These are phyloP conservation scores for Solanum appendiculatum DNA, from an alignment of 257 asterid genomes.

Conservation along the genomic window DNA sequence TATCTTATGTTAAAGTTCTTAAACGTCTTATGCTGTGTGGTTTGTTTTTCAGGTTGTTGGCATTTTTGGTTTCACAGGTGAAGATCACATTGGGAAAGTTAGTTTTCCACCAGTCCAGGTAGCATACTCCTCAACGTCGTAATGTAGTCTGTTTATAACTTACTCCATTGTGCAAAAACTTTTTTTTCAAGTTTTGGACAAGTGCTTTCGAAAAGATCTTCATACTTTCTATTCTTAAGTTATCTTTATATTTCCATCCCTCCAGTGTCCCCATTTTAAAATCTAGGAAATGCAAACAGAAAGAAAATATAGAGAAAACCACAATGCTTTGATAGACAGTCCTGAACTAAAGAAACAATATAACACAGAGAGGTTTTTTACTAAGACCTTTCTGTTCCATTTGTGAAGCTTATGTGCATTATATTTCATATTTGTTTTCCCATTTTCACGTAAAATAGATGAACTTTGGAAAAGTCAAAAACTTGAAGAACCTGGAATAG, in stretches of 20 bases:
- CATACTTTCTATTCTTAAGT: neutral
- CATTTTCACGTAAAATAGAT: neutral
- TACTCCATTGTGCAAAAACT: neutral
- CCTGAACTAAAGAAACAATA: neutral
- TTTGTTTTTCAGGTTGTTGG: slow-evolving; percentile 57
- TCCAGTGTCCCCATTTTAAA: neutral
- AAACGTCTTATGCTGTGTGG: neutral
- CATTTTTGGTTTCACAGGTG: slow-evolving; percentile 89
- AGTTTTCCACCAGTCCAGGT: slow-evolving; percentile 97
- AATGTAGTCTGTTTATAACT: neutral
- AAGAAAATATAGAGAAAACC: neutral
- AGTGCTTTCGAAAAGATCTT: neutral
- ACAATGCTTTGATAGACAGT: neutral
- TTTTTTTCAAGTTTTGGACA: neutral
- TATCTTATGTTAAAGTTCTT: neutral
- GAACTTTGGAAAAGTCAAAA: neutral
- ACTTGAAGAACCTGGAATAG: neutral
- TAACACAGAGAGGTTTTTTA: neutral
- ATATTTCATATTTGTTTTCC: neutral
- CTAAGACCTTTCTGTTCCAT: neutral
- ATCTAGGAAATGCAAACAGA: neutral
- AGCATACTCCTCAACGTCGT: neutral
- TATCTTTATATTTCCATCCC: neutral
- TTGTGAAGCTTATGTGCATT: neutral
- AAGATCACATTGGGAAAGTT: slow-evolving; percentile 93